Evolutionary conservation across 2,329 filamentous ascomycete species (phyloP), one percentile per base, ranked within the genome.

Genomic region (Hypoxylon sp.): DNA sequence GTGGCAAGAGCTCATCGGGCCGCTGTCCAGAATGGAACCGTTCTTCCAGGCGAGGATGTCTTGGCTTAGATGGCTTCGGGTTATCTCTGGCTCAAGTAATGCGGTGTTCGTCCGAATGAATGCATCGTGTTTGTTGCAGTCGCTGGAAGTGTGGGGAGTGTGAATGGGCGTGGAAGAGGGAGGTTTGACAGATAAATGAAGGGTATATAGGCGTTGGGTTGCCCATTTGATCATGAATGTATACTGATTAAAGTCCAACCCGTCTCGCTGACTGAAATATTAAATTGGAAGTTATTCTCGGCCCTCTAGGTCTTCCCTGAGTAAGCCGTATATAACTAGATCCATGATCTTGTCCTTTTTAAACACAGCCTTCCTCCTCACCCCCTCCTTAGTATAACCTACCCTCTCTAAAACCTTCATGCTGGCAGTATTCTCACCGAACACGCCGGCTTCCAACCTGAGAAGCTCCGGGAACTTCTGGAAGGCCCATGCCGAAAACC

Each of bases 1-100:
- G 66, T 89, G 42, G 85, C 86, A 15, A 72, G 86, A 44, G 78
- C 74, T 4, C 86, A 89, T 65, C 78, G 75, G 3, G 81, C 78
- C 7, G 83, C 86, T 3, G 72, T 87, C 29, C 62, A 75, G 45
- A 84, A 85, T 36, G 86, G 86, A 0, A 82, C 79, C 0, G 58
- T 88, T 7, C 64, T 78, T 11, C 75, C 80, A 1, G 82, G 85
- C 0, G 79, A 89, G 72, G 73, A 67, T 16, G 27, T 37, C 3
- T 43, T 67, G 25, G 59, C 63, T 40, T 64, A 50, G 19, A 9
- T 7, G n/a, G 26, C 11, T 26, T n/a, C 31, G 19, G 4, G 25
- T n/a, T n/a, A n/a, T n/a, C n/a, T n/a, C n/a, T n/a, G n/a, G n/a
- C n/a, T n/a, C n/a, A n/a, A n/a, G n/a, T n/a, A n/a, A n/a, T n/a